phyloP scores from a whole-genome alignment of 352 stramenopile species.

The Phytophthora crassamura region DNA sequence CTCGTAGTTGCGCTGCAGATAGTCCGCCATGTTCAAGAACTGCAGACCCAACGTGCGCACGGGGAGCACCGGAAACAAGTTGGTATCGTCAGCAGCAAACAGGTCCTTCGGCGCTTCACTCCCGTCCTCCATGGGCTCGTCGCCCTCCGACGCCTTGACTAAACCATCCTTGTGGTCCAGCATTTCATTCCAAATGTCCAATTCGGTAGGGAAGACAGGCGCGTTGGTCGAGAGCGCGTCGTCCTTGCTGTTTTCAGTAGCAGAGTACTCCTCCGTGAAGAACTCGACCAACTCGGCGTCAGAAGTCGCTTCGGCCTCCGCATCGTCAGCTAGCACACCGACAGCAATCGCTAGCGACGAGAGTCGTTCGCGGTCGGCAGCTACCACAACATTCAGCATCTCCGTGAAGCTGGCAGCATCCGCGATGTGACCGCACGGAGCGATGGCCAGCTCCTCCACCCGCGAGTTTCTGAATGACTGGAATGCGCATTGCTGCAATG shows the following conservation, averaged over 20 bases:
- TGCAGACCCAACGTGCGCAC: conserved; percentile 96
- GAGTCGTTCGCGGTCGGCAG: conserved; percentile 41
- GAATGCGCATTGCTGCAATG: conserved; percentile 78
- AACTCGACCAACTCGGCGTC: conserved; percentile 53
- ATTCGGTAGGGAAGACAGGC: conserved; percentile 82
- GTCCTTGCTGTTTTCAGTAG: conserved; percentile 17
- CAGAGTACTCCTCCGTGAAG: conserved; percentile 69
- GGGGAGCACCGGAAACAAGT: conserved; percentile 69
- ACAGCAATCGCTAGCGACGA: conserved; percentile 47
- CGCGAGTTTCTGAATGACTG: conserved; percentile 46
- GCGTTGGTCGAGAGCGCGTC: conserved; percentile 26
- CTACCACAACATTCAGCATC: conserved; percentile 45
- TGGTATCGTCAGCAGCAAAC: conserved; percentile 48
- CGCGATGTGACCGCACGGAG: conserved; percentile 55
- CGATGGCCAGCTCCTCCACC: conserved; percentile 70
- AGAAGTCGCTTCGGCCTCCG: conserved; percentile 41
- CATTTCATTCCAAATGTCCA: conserved; percentile 88
- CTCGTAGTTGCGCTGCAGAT: conserved; percentile 93
- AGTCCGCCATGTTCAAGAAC: conserved; percentile 96
- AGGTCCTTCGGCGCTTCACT: conserved; percentile 14
- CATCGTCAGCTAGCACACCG: conserved; percentile 51
- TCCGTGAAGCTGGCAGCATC: conserved; percentile 52
- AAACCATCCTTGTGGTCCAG: conserved; percentile 30
- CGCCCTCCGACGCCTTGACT: conserved; percentile 6
- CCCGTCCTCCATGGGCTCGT: conserved; percentile 17